Evolutionary conservation across 2,329 filamentous ascomycete genomes (phyloP).

Genomic region (Fusarium sp.): DNA sequence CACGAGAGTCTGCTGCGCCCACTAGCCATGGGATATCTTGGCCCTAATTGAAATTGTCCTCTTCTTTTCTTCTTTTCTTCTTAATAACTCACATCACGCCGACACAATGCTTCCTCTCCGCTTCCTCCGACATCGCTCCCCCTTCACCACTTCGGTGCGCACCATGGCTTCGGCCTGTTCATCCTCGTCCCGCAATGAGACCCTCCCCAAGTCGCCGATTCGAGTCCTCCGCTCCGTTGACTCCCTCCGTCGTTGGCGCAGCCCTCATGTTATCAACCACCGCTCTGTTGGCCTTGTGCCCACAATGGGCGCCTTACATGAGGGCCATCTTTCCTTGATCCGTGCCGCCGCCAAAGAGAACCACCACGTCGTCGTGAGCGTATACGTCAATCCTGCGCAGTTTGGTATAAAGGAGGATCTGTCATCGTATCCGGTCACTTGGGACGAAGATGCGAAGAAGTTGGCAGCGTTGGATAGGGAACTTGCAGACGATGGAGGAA

Average conservation of each 20-base stretch:
- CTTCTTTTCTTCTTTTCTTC: constrained; percentile 1
- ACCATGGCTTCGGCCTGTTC: constrained; percentile 43
- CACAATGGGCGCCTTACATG: constrained; percentile 98
- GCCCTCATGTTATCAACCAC: constrained; percentile 74
- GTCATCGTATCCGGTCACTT: constrained; percentile 89
- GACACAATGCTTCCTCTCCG: constrained; percentile 38
- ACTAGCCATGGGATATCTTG: constrained; percentile 47
- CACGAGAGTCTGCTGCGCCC: constrained; percentile 53
- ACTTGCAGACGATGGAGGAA: constrained; percentile 72
- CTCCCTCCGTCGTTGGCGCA: constrained; percentile 78
- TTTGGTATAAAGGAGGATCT: constrained; percentile 93
- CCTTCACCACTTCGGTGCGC: constrained; percentile 37
- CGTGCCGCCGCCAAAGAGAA: constrained; percentile 87
- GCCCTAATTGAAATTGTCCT: constrained; percentile 13
- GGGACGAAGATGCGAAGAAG: constrained; percentile 80
- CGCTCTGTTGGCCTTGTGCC: constrained; percentile 89
- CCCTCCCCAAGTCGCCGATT: constrained; percentile 71
- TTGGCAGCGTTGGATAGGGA: constrained; percentile 79
- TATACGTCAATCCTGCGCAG: constrained; percentile 97
- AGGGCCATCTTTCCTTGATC: constrained; percentile 89
- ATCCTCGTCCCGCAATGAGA: constrained; percentile 55
- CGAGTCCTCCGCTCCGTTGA: constrained; percentile 83
- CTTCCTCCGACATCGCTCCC: constrained; percentile 37
- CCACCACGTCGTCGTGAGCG: constrained; percentile 88
- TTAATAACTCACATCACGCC: neutral